A percentile compares a stretch with the other conserved stretches of the same genome.
phyloP scores from a whole-genome alignment of 2,329 filamentous ascomycete species.

The Chaetomiaceae sp. region DNA sequence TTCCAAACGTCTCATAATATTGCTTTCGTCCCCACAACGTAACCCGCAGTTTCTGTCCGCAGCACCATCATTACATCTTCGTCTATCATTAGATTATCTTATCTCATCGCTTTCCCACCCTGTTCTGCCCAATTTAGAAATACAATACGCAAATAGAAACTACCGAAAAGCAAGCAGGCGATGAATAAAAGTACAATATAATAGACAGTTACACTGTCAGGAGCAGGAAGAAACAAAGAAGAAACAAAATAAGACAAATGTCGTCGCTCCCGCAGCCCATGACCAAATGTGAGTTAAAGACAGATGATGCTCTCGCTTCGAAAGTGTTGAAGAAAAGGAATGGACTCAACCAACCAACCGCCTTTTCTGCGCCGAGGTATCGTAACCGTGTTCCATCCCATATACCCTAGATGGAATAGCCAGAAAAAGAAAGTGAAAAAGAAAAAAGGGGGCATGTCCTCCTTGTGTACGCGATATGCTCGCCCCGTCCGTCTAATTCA shows the following conservation, averaged over 20 bases:
- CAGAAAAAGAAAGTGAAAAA: background rate
- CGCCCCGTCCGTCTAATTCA: background rate
- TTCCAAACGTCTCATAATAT: background rate
- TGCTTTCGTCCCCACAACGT: background rate
- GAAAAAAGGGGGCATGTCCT: background rate
- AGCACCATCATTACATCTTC: background rate
- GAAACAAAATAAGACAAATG: background rate
- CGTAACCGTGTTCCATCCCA: background rate
- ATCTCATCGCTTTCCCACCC: background rate
- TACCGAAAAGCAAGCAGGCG: background rate
- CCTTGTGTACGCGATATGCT: background rate
- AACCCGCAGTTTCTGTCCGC: background rate
- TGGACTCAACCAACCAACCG: conserved; percentile 5
- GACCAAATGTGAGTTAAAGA: no score
- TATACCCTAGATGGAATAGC: background rate
- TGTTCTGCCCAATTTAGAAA: background rate
- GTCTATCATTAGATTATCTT: conserved; percentile 10
- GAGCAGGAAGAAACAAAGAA: conserved; percentile 2
- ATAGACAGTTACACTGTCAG: background rate
- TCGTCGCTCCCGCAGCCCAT: no score
- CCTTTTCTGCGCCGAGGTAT: conserved; percentile 5
- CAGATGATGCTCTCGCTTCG: background rate
- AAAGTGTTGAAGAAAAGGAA: background rate
- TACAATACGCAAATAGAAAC: background rate
- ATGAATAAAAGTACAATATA: conserved; percentile 2